phyloP scores from a whole-genome alignment of 1,139 yeast species.

The Hyphopichia burtonii region DNA sequence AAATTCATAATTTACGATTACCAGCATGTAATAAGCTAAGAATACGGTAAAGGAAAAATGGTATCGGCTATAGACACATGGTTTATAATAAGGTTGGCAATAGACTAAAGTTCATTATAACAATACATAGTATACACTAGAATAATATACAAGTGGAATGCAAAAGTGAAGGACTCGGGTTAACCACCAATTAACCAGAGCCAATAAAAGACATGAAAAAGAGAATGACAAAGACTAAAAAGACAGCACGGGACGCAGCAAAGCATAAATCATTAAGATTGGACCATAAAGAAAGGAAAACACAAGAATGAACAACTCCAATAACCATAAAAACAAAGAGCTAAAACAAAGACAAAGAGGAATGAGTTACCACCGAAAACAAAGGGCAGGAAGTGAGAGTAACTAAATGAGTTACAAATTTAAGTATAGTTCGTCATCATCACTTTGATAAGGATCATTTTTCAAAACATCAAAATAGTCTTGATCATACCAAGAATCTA shows the following conservation, averaged over 20 bases:
- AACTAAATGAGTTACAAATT: background rate
- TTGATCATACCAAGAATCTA: conserved; percentile 15
- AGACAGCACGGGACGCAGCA: background rate
- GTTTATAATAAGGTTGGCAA: too few species aligned
- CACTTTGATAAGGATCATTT: conserved; percentile 18
- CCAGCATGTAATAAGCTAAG: too few species aligned
- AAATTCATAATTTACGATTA: too few species aligned
- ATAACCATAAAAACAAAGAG: background rate
- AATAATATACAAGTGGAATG: background rate
- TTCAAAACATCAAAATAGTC: conserved; percentile 17
- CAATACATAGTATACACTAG: conserved; percentile 1
- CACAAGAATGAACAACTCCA: background rate
- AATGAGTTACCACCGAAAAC: too few species aligned
- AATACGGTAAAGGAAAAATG: too few species aligned
- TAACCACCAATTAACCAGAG: too few species aligned
- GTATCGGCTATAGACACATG: too few species aligned
- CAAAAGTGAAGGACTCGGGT: background rate
- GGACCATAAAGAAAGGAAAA: background rate
- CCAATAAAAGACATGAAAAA: too few species aligned
- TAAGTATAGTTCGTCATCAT: conserved; percentile 9
- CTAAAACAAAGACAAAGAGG: background rate
- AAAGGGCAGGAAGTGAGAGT: background rate
- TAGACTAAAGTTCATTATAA: background rate
- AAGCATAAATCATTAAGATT: background rate
- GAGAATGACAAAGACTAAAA: background rate